Percentiles rank a stretch among this genome's conserved stretches.
Evolutionary conservation across 1,139 yeast genomes (phyloP).

Genomic region (Geotrichum bryndzae): DNA sequence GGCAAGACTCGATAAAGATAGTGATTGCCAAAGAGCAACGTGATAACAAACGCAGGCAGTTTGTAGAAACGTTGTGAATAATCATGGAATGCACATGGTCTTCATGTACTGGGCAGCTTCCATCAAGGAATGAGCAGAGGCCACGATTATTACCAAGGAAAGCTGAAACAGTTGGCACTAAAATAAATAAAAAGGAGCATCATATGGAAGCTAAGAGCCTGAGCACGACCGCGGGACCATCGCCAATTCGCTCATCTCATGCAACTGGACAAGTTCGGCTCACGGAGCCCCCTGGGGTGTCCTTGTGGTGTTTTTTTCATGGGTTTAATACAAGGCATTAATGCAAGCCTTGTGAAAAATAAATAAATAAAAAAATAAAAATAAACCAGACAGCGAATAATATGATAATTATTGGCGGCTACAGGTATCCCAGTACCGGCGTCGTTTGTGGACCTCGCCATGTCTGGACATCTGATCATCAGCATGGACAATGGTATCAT

Average conservation of each 20-base stretch:
- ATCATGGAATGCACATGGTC: no score
- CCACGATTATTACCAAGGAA: neutral
- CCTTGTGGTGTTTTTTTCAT: neutral
- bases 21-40: no score
- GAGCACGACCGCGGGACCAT: neutral
- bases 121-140: neutral
- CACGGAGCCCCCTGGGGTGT: neutral
- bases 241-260: neutral
- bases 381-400: neutral
- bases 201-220: neutral
- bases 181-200: neutral
- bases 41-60: no score
- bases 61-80: no score
- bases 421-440: slow-evolving; percentile 2
- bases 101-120: neutral
- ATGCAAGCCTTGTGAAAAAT: neutral
- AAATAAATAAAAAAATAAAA: no score
- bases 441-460: neutral
- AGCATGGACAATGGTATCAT: neutral
- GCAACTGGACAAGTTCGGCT: neutral
- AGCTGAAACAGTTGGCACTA: neutral
- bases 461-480: neutral
- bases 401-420: neutral
- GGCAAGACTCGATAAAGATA: no score
- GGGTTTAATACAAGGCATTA: neutral